Conservation (phyloP, 2,329 filamentous ascomycete genomes). For the Aspergillus thermomutatus region DNA sequence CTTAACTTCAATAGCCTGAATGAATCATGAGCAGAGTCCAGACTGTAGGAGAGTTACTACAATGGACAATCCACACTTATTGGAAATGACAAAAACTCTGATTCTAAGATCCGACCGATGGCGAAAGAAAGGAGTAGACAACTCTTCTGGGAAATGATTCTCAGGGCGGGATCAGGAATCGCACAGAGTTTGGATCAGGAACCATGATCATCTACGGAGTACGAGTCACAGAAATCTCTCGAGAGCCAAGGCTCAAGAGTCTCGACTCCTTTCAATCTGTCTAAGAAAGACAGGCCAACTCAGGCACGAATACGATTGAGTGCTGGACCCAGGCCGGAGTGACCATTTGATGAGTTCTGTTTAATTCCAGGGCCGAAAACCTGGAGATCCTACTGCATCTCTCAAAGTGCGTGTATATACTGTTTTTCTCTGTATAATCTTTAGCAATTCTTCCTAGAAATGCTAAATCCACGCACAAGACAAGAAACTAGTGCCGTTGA, state of each 20-base stretch:
- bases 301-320: not conserved
- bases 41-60: too few relatives aligned
- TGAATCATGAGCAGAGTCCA: too few relatives aligned
- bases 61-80: too few relatives aligned
- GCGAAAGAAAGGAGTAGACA: not conserved
- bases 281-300: not conserved
- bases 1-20: not conserved
- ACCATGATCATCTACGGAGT: not conserved
- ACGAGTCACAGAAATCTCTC: too few relatives aligned
- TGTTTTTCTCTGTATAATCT: not conserved
- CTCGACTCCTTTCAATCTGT: not conserved
- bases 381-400: not conserved
- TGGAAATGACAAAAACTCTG: not conserved
- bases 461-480: not conserved
- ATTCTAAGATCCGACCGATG: not conserved
- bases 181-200: not conserved
- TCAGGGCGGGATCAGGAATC: not conserved
- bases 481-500: not conserved
- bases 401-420: not conserved
- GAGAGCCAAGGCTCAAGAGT: not conserved
- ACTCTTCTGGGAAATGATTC: not conserved
- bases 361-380: not conserved
- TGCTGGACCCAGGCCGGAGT: too few relatives aligned
- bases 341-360: not conserved
- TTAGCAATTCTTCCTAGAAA: not conserved